phyloP scores from a whole-genome alignment of 2,329 filamentous ascomycete species.

The Ophiocordyceps unilateralis region DNA sequence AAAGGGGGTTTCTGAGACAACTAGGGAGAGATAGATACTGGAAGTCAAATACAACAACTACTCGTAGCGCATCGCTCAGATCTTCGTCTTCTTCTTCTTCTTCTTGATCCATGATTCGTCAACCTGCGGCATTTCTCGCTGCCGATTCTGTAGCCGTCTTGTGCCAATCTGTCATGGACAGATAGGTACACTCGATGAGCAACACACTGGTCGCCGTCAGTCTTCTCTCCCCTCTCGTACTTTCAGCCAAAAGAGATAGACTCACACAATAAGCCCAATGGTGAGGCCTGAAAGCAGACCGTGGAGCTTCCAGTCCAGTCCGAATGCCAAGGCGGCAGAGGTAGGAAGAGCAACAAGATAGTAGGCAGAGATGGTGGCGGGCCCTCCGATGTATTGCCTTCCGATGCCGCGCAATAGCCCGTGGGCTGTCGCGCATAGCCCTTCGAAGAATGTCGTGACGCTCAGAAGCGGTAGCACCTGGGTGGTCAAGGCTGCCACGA shows the following conservation, averaged over 20 bases:
- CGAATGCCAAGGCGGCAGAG: constrained; percentile 60
- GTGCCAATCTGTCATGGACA: constrained; percentile 28
- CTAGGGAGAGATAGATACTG: too few species aligned
- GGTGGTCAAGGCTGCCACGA: constrained; percentile 49
- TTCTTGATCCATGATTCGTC: too few species aligned
- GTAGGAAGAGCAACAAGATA: constrained; percentile 73
- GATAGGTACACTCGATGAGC: constrained; percentile 27
- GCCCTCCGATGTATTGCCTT: constrained; percentile 70
- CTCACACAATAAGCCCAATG: constrained; percentile 46
- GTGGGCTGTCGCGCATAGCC: constrained; percentile 58
- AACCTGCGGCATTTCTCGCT: constrained; percentile 26
- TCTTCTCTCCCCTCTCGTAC: neutral
- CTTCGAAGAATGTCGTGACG: constrained; percentile 78
- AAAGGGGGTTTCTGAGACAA: too few species aligned
- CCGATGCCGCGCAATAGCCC: constrained; percentile 73
- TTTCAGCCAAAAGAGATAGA: constrained; percentile 4
- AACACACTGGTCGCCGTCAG: constrained; percentile 5
- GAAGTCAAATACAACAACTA: too few species aligned
- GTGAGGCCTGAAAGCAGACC: constrained; percentile 72
- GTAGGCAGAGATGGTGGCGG: constrained; percentile 72
- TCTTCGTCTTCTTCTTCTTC: too few species aligned
- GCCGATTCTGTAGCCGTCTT: constrained; percentile 28
- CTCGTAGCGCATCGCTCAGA: too few species aligned
- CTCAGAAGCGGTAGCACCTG: constrained; percentile 59
- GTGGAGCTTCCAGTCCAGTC: constrained; percentile 52